These are phyloP conservation scores for Aristolochia californica DNA, from an alignment of 164 flowering plant species.

Conservation along the genomic window DNA sequence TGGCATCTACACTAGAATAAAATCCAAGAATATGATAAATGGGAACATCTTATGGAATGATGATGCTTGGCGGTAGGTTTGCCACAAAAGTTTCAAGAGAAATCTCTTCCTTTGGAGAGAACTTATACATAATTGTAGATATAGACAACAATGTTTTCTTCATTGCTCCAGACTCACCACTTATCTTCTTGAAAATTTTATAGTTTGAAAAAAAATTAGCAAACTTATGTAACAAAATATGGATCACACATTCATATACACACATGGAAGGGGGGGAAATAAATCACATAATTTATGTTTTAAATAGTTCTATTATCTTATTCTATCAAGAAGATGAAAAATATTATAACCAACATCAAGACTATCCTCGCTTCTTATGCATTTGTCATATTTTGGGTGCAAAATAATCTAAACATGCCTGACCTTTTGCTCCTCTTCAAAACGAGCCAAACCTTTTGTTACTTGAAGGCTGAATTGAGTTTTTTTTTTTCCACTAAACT, in stretches of 20 bases:
- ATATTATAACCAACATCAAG: too few relatives aligned
- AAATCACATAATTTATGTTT: too few relatives aligned
- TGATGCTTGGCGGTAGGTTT: constrained; percentile 67
- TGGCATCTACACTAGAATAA: constrained; percentile 63
- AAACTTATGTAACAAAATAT: not conserved
- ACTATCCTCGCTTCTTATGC: too few relatives aligned
- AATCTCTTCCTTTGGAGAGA: constrained; percentile 73
- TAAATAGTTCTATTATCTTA: too few relatives aligned
- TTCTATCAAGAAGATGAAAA: too few relatives aligned
- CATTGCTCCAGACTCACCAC: constrained; percentile 71
- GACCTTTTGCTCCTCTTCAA: too few relatives aligned
- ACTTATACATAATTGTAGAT: constrained; percentile 87
- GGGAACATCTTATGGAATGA: constrained; percentile 85
- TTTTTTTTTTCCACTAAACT: too few relatives aligned
- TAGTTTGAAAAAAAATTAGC: not conserved
- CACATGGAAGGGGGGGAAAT: too few relatives aligned
- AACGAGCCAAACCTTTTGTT: too few relatives aligned
- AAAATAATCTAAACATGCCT: too few relatives aligned
- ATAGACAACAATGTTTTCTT: constrained; percentile 73
- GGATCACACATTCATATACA: not conserved
- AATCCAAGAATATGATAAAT: constrained; percentile 60
- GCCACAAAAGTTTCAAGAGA: constrained; percentile 60
- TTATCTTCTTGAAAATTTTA: constrained; percentile 33
- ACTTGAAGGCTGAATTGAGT: too few relatives aligned
- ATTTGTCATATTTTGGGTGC: too few relatives aligned